A percentile compares a stretch with the other conserved stretches of the same genome.
phyloP scores from a whole-genome alignment of 2,329 filamentous ascomycete genomes.

The Rhexocercosporidium sp. region DNA sequence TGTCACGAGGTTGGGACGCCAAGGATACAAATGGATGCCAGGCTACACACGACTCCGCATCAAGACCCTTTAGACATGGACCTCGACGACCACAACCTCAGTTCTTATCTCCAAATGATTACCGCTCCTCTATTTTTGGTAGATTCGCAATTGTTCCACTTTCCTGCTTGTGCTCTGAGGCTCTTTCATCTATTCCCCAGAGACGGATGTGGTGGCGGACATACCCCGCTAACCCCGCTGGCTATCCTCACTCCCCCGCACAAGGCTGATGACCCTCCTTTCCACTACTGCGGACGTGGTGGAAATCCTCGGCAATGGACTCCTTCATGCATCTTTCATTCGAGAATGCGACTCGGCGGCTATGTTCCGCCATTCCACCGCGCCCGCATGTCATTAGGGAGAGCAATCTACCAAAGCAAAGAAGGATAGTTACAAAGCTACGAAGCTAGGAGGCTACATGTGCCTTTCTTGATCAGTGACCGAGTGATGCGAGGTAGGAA shows the following conservation, averaged over 20 bases:
- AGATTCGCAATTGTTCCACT: background rate
- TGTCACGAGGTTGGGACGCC: background rate
- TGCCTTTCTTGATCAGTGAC: background rate
- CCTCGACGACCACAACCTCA: background rate
- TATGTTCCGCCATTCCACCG: constrained; percentile 1
- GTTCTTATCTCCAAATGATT: background rate
- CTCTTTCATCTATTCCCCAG: background rate
- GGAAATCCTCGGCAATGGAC: background rate
- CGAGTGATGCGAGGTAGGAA: background rate
- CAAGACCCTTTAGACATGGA: background rate
- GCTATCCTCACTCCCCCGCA: constrained; percentile 11
- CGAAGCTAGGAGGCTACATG: background rate
- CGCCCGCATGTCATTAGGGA: background rate
- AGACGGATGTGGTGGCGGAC: background rate
- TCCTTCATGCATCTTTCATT: background rate
- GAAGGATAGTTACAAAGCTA: background rate
- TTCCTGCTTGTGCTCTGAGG: background rate
- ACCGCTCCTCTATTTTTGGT: background rate
- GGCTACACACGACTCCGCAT: background rate
- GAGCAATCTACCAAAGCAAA: background rate
- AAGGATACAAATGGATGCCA: background rate
- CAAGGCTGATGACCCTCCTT: constrained; percentile 16
- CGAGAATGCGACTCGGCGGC: background rate
- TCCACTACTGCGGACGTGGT: background rate
- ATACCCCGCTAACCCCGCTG: background rate